Base-by-base conservation (phyloP, 176 grass and related monocot species). In the Microstegium vimineum region DNA sequence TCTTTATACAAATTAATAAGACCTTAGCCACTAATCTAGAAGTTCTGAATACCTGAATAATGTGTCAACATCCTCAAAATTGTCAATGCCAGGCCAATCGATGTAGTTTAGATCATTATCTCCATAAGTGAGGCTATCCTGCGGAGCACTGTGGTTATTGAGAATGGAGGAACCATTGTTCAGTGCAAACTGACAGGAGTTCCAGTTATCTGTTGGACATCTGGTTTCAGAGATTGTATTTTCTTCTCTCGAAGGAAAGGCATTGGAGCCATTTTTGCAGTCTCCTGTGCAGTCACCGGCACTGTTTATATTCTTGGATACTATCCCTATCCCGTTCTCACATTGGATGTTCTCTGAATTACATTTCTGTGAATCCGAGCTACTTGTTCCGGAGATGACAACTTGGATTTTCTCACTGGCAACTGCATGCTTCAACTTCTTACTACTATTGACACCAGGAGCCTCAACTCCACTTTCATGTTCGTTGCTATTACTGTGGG, bases 11-110 rank as follows among this genome's bases (percentile, higher is more conserved):
- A 22, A 6, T 73, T 3, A 61, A 73, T 3, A 61, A 73, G 26
- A 61, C 42, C 41, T 62, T 4, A 89, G 31, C 16, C 13, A 67
- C 27, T 15, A 73, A 63, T 5, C 31, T 45, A 66, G 11, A 46
- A 28, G 78, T 57, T 86, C 34, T 23, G 66, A 82, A 71, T 93
- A 98, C 95, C 95, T 98, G 92, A 98, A 98, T 61, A 98, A 80
- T 85, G 75, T 89, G 40, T 94, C 95, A 7, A 98, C 86, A 77
- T 94, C 95, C 81, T 94, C 92, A 26, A 93, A 94, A 89, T 94
- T 94, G 64, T 93, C 95, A 54, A 98, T 98, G 56, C 81, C 76
- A 62, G 88, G 90, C 95, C 95, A 98, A 71, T 98, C 92, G 42
- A 91, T 91, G 76, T 93, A 93, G 74, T 77, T 84, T 57, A 98